phyloP scores from a whole-genome alignment of 768 basidiomycete genomes.

The Boletus huronensis region DNA sequence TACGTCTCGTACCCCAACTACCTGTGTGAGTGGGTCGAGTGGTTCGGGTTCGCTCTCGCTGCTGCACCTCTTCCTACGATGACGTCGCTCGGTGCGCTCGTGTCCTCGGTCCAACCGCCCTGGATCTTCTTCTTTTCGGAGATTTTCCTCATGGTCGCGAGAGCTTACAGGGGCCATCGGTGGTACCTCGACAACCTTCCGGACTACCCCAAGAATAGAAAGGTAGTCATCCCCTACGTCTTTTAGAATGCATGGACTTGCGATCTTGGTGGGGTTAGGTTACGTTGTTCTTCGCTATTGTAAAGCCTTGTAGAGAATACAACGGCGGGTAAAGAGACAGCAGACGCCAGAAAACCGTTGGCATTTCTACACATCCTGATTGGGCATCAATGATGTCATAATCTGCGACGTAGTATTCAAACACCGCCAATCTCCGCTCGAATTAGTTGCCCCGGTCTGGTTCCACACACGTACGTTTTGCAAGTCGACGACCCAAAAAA shows the following conservation, averaged over 20 bases:
- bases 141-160: constrained; percentile 72
- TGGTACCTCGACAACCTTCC: constrained; percentile 85
- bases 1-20: constrained; percentile 92
- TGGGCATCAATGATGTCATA: no score
- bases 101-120: constrained; percentile 56
- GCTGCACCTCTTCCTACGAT: constrained; percentile 48
- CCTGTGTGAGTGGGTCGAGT: constrained; percentile 93
- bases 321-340: no score
- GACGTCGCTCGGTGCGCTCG: constrained; percentile 37
- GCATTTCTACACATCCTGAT: no score
- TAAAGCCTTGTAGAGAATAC: no score
- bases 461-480: neutral
- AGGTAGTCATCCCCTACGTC: constrained; percentile 75
- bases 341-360: no score
- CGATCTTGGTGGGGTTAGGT: neutral
- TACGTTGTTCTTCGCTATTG: neutral
- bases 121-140: constrained; percentile 79
- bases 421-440: constrained; percentile 10
- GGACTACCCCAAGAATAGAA: constrained; percentile 78
- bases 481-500: neutral
- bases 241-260: constrained; percentile 36
- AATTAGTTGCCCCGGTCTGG: neutral
- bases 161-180: constrained; percentile 74
- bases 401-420: no score
- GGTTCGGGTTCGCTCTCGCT: constrained; percentile 83